phyloP scores from a whole-genome alignment of 768 basidiomycete species.

The Pisolithus orientalis region DNA sequence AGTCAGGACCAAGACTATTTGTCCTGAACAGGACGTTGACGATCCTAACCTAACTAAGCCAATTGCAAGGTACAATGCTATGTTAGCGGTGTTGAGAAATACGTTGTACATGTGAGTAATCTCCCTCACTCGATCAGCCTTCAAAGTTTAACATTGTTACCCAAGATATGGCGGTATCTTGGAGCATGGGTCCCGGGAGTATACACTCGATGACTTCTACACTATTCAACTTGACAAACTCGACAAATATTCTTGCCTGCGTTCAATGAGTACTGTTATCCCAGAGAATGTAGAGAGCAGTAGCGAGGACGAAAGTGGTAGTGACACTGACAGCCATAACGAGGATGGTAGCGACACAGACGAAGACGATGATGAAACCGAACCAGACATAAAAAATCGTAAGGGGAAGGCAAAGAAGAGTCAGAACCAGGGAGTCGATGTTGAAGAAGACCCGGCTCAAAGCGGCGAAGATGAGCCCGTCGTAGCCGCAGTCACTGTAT shows the following conservation, averaged over 20 bases:
- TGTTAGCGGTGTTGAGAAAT: slow-evolving; percentile 80
- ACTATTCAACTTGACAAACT: slow-evolving; percentile 77
- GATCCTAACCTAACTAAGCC: slow-evolving; percentile 64
- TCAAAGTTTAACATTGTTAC: neutral
- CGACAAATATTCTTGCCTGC: slow-evolving; percentile 71
- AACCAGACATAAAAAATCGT: neutral
- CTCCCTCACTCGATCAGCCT: neutral
- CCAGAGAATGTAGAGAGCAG: slow-evolving; percentile 55
- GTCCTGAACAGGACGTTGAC: slow-evolving; percentile 43
- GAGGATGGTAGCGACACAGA: slow-evolving; percentile 47
- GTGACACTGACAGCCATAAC: slow-evolving; percentile 47
- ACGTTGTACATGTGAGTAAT: slow-evolving; percentile 74
- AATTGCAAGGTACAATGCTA: slow-evolving; percentile 75
- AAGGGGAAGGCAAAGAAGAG: slow-evolving; percentile 2
- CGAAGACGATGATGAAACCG: slow-evolving; percentile 18
- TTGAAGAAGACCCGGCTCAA: slow-evolving; percentile 22
- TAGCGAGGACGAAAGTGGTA: slow-evolving; percentile 56
- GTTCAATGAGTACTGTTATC: slow-evolving; percentile 56
- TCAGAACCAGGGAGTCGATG: slow-evolving; percentile 18
- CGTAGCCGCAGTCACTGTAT: slow-evolving; percentile 6
- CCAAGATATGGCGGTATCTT: slow-evolving; percentile 82
- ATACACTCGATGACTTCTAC: slow-evolving; percentile 87
- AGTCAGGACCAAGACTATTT: slow-evolving; percentile 10
- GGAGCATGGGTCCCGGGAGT: slow-evolving; percentile 77
- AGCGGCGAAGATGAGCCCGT: slow-evolving; percentile 13